Conservation (phyloP, 345 rosid species). For the Citrus australasica region DNA sequence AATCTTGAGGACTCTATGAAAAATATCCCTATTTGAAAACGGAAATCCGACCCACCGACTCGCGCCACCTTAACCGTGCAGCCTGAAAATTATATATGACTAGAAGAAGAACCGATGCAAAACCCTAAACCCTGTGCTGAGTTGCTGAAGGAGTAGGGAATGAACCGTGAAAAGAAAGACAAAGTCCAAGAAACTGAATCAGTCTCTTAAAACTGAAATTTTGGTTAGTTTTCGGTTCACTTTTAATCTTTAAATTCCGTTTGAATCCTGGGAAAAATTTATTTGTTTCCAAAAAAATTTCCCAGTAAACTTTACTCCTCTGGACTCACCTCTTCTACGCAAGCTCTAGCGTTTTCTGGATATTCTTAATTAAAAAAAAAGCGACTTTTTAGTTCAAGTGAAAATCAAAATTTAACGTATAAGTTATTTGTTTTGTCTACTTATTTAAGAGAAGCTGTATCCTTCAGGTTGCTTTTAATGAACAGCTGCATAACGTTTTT, state of each 20-base stretch:
- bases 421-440: neutral
- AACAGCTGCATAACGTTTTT: neutral
- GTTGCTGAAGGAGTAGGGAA: neutral
- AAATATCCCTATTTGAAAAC: neutral
- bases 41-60: neutral
- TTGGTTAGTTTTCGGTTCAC: neutral
- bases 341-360: neutral
- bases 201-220: neutral
- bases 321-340: neutral
- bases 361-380: neutral
- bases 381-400: neutral
- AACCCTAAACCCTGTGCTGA: constrained; percentile 14
- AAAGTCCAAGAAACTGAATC: neutral
- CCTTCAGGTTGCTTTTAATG: neutral
- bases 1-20: neutral
- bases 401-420: neutral
- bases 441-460: neutral
- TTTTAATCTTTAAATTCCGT: neutral
- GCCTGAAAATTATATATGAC: neutral
- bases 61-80: neutral
- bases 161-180: neutral
- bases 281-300: neutral
- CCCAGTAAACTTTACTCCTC: neutral
- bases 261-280: neutral
- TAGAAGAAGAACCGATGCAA: neutral